Evolutionary conservation across 2,329 filamentous ascomycete species (phyloP).

Genomic region (Zasmidium citrigriseum): DNA sequence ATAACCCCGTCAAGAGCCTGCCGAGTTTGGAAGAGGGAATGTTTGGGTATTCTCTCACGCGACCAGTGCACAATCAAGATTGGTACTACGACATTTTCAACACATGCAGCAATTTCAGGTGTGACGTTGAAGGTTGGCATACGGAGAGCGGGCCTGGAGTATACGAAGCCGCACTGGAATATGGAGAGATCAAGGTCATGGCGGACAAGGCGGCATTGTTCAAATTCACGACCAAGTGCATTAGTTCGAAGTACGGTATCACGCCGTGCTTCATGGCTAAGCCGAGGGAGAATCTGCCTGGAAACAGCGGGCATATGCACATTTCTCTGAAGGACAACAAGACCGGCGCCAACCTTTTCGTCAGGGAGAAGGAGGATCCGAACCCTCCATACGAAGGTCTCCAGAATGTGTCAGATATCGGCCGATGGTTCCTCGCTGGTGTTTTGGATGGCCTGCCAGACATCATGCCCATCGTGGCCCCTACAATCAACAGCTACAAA

Average conservation of each 20-base stretch:
- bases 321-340: conserved; percentile 76
- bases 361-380: conserved; percentile 69
- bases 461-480: conserved; percentile 92
- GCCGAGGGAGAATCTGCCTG: conserved; percentile 83
- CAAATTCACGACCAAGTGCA: conserved; percentile 91
- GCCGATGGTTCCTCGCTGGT: conserved; percentile 90
- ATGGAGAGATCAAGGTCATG: conserved; percentile 83
- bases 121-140: conserved; percentile 91
- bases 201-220: conserved; percentile 89
- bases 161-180: conserved; percentile 92
- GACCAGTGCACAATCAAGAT: conserved; percentile 85
- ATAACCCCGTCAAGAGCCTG: conserved; percentile 72
- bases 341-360: conserved; percentile 81
- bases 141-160: conserved; percentile 93
- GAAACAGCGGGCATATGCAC: conserved; percentile 96
- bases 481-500: conserved; percentile 97
- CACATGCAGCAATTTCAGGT: conserved; percentile 73
- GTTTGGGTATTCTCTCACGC: conserved; percentile 90
- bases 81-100: conserved; percentile 90
- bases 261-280: conserved; percentile 99
- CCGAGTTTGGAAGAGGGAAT: conserved; percentile 86
- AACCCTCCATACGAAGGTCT: conserved; percentile 74
- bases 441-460: conserved; percentile 86
- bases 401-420: conserved; percentile 78
- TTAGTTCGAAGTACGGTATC: conserved; percentile 84